Evolutionary conservation across 108 stramenopile species (phyloP).

Genomic region (Seminavis robusta): DNA sequence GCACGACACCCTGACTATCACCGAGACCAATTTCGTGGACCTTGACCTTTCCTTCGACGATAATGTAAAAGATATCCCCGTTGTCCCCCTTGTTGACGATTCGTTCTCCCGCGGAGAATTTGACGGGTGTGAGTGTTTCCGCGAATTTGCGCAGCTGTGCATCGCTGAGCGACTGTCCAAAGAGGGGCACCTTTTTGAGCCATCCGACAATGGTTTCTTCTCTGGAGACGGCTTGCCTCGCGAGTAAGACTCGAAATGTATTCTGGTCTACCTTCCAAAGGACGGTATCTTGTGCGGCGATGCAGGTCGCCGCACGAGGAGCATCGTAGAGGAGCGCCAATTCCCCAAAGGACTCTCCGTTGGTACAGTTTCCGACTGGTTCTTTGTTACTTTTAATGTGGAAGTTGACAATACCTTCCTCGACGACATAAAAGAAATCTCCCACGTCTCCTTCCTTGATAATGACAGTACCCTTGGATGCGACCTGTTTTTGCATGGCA

Average conservation of each 20-base stretch:
- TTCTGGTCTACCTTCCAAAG: constrained; percentile 78
- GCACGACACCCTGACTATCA: constrained; percentile 9
- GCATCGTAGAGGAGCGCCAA: constrained; percentile 76
- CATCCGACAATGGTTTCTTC: constrained; percentile 30
- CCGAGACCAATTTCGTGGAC: constrained; percentile 23
- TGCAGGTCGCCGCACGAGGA: constrained; percentile 88
- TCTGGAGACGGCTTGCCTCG: constrained; percentile 20
- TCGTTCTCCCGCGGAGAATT: constrained; percentile 30
- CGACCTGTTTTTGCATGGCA: constrained; percentile 59
- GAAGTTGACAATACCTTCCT: constrained; percentile 59
- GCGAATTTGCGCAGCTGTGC: constrained; percentile 9
- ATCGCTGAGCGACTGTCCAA: constrained; percentile 52
- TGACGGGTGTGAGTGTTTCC: constrained; percentile 26
- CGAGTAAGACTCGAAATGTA: constrained; percentile 72
- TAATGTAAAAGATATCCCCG: constrained; percentile 53
- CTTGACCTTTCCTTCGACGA: constrained; percentile 40
- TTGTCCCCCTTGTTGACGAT: constrained; percentile 50
- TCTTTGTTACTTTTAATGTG: constrained; percentile 50
- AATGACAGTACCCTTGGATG: constrained; percentile 56
- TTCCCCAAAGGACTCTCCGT: constrained; percentile 54
- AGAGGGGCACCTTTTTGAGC: constrained; percentile 62
- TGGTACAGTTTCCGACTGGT: constrained; percentile 60
- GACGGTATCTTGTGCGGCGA: constrained; percentile 40
- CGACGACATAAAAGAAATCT: constrained; percentile 86
- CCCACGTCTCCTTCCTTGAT: constrained; percentile 84